These are phyloP conservation scores for Mariannaea sp. DNA, from an alignment of 2,329 filamentous ascomycete genomes.

Conservation along the genomic window DNA sequence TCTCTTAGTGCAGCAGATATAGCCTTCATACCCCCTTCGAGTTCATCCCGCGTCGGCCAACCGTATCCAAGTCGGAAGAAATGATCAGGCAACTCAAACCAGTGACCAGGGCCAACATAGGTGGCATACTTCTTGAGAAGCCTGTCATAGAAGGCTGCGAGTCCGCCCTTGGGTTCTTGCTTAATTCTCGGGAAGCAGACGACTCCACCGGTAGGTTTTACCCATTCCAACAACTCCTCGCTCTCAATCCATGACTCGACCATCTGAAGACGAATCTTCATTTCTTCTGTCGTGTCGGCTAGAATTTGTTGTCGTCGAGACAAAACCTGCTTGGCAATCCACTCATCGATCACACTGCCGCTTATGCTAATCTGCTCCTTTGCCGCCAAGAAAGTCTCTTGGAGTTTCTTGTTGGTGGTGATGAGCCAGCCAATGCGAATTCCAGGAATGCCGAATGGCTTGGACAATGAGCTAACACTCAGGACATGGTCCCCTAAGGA, in stretches of 20 bases:
- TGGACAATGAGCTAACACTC: slow-evolving; percentile 32
- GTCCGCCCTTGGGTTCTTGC: slow-evolving; percentile 24
- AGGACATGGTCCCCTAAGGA: slow-evolving; percentile 27
- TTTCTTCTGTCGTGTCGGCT: slow-evolving; percentile 17
- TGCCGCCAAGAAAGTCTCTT: slow-evolving; percentile 30
- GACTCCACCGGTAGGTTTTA: slow-evolving; percentile 30
- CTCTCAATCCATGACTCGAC: slow-evolving; percentile 29
- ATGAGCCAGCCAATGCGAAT: slow-evolving; percentile 32
- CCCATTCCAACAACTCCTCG: slow-evolving; percentile 35
- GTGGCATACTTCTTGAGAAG: slow-evolving; percentile 27
- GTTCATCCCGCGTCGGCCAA: slow-evolving; percentile 29
- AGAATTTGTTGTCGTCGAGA: slow-evolving; percentile 19
- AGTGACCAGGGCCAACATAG: slow-evolving; percentile 33
- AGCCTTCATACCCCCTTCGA: slow-evolving; percentile 27
- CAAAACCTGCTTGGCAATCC: slow-evolving; percentile 31
- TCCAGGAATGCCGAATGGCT: slow-evolving; percentile 30
- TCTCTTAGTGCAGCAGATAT: no score
- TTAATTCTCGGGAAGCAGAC: slow-evolving; percentile 35
- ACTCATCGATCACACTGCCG: slow-evolving; percentile 30
- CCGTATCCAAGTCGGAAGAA: slow-evolving; percentile 36
- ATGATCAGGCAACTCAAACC: slow-evolving; percentile 32
- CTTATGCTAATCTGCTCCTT: slow-evolving; percentile 36
- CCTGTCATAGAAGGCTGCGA: slow-evolving; percentile 25
- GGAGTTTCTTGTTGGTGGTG: slow-evolving; percentile 20
- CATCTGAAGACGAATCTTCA: slow-evolving; percentile 27